Conservation (phyloP, 2,329 filamentous ascomycete species). For the Verticillium dahliae region DNA sequence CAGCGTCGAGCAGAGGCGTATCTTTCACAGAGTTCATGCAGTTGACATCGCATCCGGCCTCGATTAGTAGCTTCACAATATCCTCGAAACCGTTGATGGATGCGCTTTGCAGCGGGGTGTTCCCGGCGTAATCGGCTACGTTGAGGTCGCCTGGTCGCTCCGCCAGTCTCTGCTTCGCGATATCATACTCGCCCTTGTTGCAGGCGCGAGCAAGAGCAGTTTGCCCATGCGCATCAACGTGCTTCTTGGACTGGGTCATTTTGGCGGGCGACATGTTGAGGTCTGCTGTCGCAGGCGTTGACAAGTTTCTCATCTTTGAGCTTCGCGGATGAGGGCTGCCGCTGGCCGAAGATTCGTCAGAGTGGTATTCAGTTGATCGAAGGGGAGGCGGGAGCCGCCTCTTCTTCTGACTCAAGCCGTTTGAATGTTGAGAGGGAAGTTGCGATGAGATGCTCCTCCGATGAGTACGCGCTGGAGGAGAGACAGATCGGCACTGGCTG, state of each 20-base stretch:
- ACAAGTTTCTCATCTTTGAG: slow-evolving; percentile 49
- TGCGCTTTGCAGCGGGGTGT: slow-evolving; percentile 90
- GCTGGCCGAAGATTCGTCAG: slow-evolving; percentile 59
- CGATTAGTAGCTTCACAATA: slow-evolving; percentile 81
- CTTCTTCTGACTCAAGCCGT: slow-evolving; percentile 54
- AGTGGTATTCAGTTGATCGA: slow-evolving; percentile 58
- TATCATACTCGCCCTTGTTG: slow-evolving; percentile 75
- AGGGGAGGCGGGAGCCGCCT: slow-evolving; percentile 55
- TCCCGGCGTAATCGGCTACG: slow-evolving; percentile 88
- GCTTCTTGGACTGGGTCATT: slow-evolving; percentile 70
- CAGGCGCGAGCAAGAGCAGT: slow-evolving; percentile 87
- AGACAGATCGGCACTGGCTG: slow-evolving; percentile 41
- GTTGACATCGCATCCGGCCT: slow-evolving; percentile 78
- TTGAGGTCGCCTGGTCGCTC: slow-evolving; percentile 86
- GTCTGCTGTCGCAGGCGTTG: slow-evolving; percentile 50
- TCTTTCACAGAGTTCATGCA: slow-evolving; percentile 77
- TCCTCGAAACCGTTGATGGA: slow-evolving; percentile 79
- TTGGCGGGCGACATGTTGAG: slow-evolving; percentile 61
- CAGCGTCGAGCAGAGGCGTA: slow-evolving; percentile 89
- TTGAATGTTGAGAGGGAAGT: slow-evolving; percentile 45
- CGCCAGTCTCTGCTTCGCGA: slow-evolving; percentile 65
- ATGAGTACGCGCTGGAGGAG: slow-evolving; percentile 52
- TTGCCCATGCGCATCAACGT: slow-evolving; percentile 86
- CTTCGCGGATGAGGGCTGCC: slow-evolving; percentile 51
- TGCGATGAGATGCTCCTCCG: slow-evolving; percentile 61